Evolutionary conservation across 371 early-diverging fungal genomes (phyloP).

Genomic region (Mortierella sp.): DNA sequence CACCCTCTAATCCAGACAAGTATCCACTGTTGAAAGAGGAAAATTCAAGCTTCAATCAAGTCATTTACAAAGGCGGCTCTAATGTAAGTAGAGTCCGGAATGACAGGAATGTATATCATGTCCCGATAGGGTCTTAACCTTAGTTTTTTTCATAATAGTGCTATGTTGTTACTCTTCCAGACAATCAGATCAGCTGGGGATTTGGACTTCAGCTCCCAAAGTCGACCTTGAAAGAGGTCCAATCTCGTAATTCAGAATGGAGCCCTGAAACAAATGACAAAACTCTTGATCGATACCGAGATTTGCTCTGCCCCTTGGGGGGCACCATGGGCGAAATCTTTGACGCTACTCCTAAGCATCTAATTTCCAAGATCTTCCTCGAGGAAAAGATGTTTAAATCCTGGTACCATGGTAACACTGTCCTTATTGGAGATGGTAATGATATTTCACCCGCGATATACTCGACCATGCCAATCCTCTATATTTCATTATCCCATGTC

Average conservation of each 20-base stretch:
- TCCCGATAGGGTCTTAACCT: background rate
- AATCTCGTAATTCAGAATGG: constrained; percentile 37
- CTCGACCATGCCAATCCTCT: no score
- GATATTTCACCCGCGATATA: no score
- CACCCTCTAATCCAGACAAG: constrained; percentile 13
- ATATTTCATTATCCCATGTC: no score
- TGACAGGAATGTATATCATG: no score
- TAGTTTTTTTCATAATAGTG: constrained; percentile 2
- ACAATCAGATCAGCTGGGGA: constrained; percentile 24
- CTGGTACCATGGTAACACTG: no score
- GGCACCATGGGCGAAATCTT: no score
- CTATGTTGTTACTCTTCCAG: constrained; percentile 11
- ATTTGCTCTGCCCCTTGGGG: no score
- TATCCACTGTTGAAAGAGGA: constrained; percentile 15
- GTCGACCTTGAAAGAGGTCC: background rate
- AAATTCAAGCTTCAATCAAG: constrained; percentile 1
- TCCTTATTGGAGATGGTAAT: no score
- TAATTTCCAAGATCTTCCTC: no score
- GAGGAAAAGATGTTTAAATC: no score
- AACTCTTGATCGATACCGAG: no score
- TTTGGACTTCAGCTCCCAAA: constrained; percentile 8
- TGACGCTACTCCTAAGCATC: no score
- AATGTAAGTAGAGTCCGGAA: constrained; percentile 1
- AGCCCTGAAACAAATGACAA: constrained; percentile 26
- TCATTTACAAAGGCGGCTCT: background rate